These are phyloP conservation scores for Diaporthe sp. DNA, from an alignment of 2,329 filamentous ascomycete species.

Conservation along the genomic window DNA sequence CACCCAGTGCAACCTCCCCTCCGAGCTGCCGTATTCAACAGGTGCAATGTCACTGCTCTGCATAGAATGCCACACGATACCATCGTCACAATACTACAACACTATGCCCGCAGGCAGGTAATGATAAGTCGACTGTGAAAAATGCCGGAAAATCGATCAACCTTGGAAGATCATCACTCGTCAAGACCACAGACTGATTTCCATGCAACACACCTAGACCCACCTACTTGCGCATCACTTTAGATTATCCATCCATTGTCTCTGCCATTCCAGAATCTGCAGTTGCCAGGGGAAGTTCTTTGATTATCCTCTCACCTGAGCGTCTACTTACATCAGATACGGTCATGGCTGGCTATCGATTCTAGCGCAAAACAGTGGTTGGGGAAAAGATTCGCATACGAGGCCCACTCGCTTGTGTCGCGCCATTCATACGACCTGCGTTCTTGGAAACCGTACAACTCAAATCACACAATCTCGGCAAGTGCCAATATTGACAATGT, in stretches of 20 bases:
- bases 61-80: background rate
- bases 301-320: background rate
- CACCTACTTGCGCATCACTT: slow-evolving; percentile 4
- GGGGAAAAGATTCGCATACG: slow-evolving; percentile 2
- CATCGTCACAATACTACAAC: background rate
- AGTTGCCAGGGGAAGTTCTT: background rate
- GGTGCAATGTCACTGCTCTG: background rate
- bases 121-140: no score
- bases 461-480: slow-evolving; percentile 20
- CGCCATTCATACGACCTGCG: background rate
- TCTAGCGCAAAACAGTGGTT: background rate
- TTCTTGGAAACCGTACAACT: background rate
- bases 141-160: background rate
- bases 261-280: slow-evolving; percentile 11
- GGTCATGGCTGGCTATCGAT: background rate
- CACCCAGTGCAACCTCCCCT: background rate
- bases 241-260: slow-evolving; percentile 15
- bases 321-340: background rate
- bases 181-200: background rate
- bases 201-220: background rate
- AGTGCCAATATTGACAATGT: background rate
- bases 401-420: background rate
- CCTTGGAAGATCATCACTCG: background rate
- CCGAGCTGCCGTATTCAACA: background rate
- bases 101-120: background rate